Base-by-base conservation (phyloP, 2,329 filamentous ascomycete genomes). In the Arthrobotrys sphaeroides region DNA sequence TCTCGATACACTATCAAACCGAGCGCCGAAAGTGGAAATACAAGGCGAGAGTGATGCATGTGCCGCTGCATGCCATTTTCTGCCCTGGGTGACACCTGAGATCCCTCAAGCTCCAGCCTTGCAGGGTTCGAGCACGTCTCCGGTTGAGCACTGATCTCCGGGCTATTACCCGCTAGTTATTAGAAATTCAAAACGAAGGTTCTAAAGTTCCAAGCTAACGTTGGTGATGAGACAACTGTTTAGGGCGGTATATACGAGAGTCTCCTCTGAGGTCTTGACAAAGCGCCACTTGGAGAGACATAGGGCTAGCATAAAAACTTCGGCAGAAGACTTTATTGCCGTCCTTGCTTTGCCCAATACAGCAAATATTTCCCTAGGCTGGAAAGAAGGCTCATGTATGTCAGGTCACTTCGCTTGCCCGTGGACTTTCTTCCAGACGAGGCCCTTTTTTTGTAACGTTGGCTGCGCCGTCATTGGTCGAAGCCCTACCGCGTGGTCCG, bases 381-480 rank as follows among this genome's bases (percentile, higher is more conserved):
- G 55, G 55, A 24, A 26, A 33, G 31, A 59, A 13, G 40, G 10
- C 24, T 42, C 31, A 43, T 62, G 49, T 68, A 60, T 68, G 55
- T 70, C 65, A 69, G 65, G 65, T 69, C 65, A 69, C 43, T 53
- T 61, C 12, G 38, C 66, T 42, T 45, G 38, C 55, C 42, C 55
- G 66, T 62, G 31, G 51, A 38, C 38, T 55, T 55, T 62, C 66
- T 53, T 43, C 49, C 36, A 57, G 43, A 70, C 53, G 53, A 36
- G 22, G 20, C 1, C 24, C 55, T 1, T 4, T n/a, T 55, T 55
- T 31, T 61, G 60, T 64, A 53, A 74, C 55, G 55, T 62, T 74
- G 70, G 53, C 70, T 18, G 53, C 53, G 61, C 62, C 70, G 70
- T 74, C 60, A 68, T 61, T 62, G 55, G 70, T 57, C 36, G 36